Percentiles rank a stretch among this genome's conserved stretches.
Conservation (phyloP, 1,284 basidiomycete genomes). For the Testicularia cyperi region DNA sequence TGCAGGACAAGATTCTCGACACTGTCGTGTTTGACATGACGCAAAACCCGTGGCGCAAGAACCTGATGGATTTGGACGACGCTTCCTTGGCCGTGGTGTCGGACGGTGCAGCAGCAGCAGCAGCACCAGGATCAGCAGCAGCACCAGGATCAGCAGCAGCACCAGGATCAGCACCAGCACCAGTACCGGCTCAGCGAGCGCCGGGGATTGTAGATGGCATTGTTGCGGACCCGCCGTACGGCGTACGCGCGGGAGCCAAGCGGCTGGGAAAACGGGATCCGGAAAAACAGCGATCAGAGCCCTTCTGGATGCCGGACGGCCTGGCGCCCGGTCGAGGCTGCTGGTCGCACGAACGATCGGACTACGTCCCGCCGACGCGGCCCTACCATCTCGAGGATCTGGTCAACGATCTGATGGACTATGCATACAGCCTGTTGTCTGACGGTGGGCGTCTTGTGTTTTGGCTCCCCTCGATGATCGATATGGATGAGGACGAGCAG, state of each 20-base stretch:
- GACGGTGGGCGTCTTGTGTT: slow-evolving; percentile 88
- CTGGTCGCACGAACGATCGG: slow-evolving; percentile 51
- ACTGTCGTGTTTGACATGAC: slow-evolving; percentile 88
- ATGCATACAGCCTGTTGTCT: slow-evolving; percentile 80
- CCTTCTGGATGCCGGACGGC: slow-evolving; percentile 58
- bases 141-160: too few relatives aligned
- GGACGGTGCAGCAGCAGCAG: too few relatives aligned
- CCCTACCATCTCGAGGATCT: slow-evolving; percentile 91
- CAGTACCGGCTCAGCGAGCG: neutral
- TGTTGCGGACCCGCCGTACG: slow-evolving; percentile 68
- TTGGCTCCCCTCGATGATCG: slow-evolving; percentile 62
- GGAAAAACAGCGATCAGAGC: slow-evolving; percentile 56
- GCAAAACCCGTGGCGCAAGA: slow-evolving; percentile 74
- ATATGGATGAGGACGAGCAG: slow-evolving; percentile 34
- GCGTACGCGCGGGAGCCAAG: slow-evolving; percentile 94
- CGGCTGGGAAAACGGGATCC: slow-evolving; percentile 72
- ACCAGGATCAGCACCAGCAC: too few relatives aligned
- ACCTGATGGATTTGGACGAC: slow-evolving; percentile 13
- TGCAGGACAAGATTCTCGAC: slow-evolving; percentile 75
- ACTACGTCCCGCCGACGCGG: slow-evolving; percentile 69
- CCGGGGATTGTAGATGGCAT: slow-evolving; percentile 85
- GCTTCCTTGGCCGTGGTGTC: neutral
- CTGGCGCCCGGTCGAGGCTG: slow-evolving; percentile 27
- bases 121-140: too few relatives aligned
- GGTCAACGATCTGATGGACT: slow-evolving; percentile 75